Conservation (phyloP, 2,329 filamentous ascomycete species). For the Trichophyton simii region DNA sequence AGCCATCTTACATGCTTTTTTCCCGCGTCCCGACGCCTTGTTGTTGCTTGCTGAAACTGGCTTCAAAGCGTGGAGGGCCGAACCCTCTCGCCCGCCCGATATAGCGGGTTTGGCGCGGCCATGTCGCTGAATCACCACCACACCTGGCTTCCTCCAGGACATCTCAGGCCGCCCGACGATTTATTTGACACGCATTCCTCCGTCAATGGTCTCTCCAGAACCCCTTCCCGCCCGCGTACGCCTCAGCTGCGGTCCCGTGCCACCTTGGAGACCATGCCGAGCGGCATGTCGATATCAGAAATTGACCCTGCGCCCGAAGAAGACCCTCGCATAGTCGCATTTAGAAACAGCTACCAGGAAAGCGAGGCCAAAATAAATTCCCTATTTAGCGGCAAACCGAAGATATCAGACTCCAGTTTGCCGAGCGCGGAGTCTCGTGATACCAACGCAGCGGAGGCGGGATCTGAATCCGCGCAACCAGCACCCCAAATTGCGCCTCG, state of each 20-base stretch:
- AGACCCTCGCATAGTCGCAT: conserved; percentile 54
- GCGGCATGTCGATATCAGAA: conserved; percentile 38
- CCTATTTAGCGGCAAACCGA: conserved; percentile 50
- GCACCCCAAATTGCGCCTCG: conserved; percentile 27
- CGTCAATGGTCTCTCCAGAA: conserved; percentile 33
- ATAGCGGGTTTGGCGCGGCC: conserved; percentile 34
- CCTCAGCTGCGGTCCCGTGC: conserved; percentile 33
- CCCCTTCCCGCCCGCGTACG: conserved; percentile 32
- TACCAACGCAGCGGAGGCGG: conserved; percentile 36
- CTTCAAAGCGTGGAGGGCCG: conserved; percentile 33
- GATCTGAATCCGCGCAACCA: conserved; percentile 27
- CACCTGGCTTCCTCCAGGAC: conserved; percentile 52
- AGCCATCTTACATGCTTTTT: conserved; percentile 24
- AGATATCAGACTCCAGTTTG: conserved; percentile 36
- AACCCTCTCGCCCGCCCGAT: conserved; percentile 33
- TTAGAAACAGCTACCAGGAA: conserved; percentile 64
- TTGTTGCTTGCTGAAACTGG: conserved; percentile 23
- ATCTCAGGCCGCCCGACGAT: conserved; percentile 52
- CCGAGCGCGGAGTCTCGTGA: conserved; percentile 29
- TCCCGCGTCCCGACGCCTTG: conserved; percentile 14
- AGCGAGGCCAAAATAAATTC: conserved; percentile 64
- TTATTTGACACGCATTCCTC: conserved; percentile 28
- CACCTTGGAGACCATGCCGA: conserved; percentile 35
- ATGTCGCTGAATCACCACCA: conserved; percentile 59
- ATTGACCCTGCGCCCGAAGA: conserved; percentile 50